These are phyloP conservation scores for Ophiostoma sp. DNA, from an alignment of 2,329 filamentous ascomycete genomes.

Conservation along the genomic window DNA sequence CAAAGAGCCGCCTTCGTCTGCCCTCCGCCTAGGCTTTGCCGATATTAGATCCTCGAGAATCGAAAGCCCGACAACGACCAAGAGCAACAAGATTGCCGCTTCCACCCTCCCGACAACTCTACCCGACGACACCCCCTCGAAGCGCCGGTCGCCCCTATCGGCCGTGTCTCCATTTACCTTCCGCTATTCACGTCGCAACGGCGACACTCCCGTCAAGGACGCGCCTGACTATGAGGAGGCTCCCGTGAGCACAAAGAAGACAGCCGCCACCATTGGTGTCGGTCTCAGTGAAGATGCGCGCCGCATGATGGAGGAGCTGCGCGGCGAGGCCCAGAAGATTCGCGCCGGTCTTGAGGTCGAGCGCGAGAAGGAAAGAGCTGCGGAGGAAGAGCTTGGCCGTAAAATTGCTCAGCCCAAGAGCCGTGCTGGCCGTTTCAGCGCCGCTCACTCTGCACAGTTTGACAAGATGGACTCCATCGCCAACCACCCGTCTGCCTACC, in stretches of 20 bases:
- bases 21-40: slow-evolving; percentile 74
- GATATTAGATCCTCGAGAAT: slow-evolving; percentile 55
- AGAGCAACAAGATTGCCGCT: slow-evolving; percentile 38
- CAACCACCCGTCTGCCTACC: slow-evolving; percentile 74
- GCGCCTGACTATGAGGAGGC: not conserved
- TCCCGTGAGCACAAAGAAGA: not conserved
- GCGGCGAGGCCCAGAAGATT: slow-evolving; percentile 65
- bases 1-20: slow-evolving; percentile 71
- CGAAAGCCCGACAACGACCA: slow-evolving; percentile 19
- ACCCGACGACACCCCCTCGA: slow-evolving; percentile 14
- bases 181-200: slow-evolving; percentile 45
- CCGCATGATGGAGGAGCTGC: slow-evolving; percentile 60
- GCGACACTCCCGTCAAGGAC: slow-evolving; percentile 32
- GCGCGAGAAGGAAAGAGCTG: slow-evolving; percentile 49
- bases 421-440: slow-evolving; percentile 73
- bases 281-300: slow-evolving; percentile 58
- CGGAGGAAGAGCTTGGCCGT: slow-evolving; percentile 46
- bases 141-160: slow-evolving; percentile 38
- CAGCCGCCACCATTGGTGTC: slow-evolving; percentile 32
- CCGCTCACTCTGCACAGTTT: slow-evolving; percentile 80
- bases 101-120: not conserved
- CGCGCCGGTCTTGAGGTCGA: slow-evolving; percentile 62
- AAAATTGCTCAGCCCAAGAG: slow-evolving; percentile 77
- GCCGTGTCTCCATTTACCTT: slow-evolving; percentile 60
- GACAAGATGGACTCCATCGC: slow-evolving; percentile 98